Base-by-base conservation (phyloP, 2,329 filamentous ascomycete species). In the Amylocarpus encephaloides region DNA sequence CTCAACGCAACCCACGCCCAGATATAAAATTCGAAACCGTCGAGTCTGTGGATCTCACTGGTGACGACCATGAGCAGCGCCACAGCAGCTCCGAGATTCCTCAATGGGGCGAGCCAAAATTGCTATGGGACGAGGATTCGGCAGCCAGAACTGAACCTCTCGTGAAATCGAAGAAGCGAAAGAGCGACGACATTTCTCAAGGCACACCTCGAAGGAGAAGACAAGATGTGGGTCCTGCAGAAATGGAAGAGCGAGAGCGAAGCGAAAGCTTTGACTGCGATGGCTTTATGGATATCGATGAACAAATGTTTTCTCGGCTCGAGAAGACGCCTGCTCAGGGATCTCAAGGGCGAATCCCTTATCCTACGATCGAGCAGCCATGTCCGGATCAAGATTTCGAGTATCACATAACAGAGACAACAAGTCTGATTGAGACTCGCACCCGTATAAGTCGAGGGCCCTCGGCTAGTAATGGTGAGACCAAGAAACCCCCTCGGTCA, bases 241-340 rank as follows among this genome's bases (percentile, higher is more conserved):
- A 26, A 32, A 36, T 32, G 7, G 33, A 39, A 13, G 43, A 40
- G 19, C 46, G 29, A 49, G 39, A 33, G 32, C 44, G 16, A 19
- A 32, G 35, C 15, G 46, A 30, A 22, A 54, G 40, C 43, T 34
- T 44, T 26, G 22, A 26, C 22, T 4, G 22, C 22, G 59, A 62
- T 35, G 62, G 54, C 7, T 67, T 66, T 51, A 50, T 65, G 44
- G 64, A 67, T 48, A 61, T 67, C 32, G 65, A 66, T 51, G 61
- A 63, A 18, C 43, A 40, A 11, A 34, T 48, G 30, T 53, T 30
- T 47, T 50, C 29, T 32, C 43, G 5, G 34, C 26, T 19, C 49
- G n/a, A 36, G 49, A 22, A 41, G 47, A 11, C 44, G 12, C 26
- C 19, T 16, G 32, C 36, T 13, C 30, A 44, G 41, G 35, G 48